These are phyloP conservation scores for Zygosaccharomyces bailii DNA, from an alignment of 805 yeast genomes.

Conservation along the genomic window DNA sequence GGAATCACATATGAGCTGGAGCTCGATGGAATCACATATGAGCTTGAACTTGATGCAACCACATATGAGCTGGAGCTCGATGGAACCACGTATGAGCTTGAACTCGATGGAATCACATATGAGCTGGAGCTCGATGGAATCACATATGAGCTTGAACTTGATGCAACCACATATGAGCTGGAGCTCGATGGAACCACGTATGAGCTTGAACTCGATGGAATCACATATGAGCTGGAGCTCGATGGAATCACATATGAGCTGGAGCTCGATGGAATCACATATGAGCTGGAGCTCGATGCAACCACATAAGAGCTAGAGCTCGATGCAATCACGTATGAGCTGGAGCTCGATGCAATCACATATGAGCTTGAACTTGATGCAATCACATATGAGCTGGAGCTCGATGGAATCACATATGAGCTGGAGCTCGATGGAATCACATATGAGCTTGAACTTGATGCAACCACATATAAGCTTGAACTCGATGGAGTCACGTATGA, in stretches of 20 bases:
- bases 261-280: too few species aligned
- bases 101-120: not conserved
- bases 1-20: not conserved
- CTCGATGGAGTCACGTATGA: not conserved
- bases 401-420: not conserved
- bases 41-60: not conserved
- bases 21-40: slow-evolving; percentile 1
- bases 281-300: too few species aligned
- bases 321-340: not conserved
- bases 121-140: not conserved
- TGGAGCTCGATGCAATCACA: not conserved
- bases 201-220: too few species aligned
- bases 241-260: not conserved
- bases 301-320: not conserved
- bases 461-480: not conserved
- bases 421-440: not conserved
- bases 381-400: not conserved
- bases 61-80: not conserved
- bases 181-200: slow-evolving; percentile 1
- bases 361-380: not conserved
- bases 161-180: slow-evolving; percentile 1
- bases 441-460: slow-evolving; percentile 1
- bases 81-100: not conserved
- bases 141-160: not conserved
- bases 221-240: too few species aligned